Evolutionary conservation across 306 rosid species (phyloP).

Genomic region (Morella rubra): DNA sequence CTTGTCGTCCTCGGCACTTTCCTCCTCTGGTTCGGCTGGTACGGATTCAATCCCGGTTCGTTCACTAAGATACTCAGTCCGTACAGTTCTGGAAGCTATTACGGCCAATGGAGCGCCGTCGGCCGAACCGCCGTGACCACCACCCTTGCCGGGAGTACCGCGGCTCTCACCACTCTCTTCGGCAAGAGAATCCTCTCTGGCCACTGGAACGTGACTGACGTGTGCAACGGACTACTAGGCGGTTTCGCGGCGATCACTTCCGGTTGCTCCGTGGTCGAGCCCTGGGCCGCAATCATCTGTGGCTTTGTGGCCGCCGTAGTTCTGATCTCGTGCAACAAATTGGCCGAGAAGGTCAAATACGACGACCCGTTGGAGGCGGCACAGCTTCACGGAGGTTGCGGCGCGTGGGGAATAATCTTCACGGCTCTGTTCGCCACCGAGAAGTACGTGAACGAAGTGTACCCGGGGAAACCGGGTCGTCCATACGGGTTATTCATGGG

Average conservation of each 20-base stretch:
- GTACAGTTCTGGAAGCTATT: conserved; percentile 43
- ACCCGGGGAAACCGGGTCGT: conserved; percentile 35
- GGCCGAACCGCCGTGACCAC: conserved; percentile 93
- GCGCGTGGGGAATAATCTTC: conserved; percentile 93
- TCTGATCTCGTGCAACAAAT: conserved; percentile 52
- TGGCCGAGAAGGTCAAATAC: conserved; percentile 57
- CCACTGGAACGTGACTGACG: conserved; percentile 92
- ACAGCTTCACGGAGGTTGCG: conserved; percentile 92
- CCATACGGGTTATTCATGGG: conserved; percentile 73
- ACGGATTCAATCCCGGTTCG: conserved; percentile 93
- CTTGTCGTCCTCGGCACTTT: conserved; percentile 76
- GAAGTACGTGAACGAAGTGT: conserved; percentile 67
- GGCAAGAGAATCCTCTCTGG: conserved; percentile 77
- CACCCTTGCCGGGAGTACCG: conserved; percentile 74
- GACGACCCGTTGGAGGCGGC: conserved; percentile 93
- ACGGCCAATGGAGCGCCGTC: conserved; percentile 90
- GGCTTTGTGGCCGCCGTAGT: conserved; percentile 73
- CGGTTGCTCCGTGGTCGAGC: conserved; percentile 91
- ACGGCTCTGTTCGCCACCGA: conserved; percentile 73
- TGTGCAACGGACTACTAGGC: conserved; percentile 81
- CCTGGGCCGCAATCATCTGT: conserved; percentile 87
- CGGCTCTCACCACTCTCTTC: conserved; percentile 81
- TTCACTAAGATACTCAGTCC: conserved; percentile 49
- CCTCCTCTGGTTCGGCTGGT: conserved; percentile 97
- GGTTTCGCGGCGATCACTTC: conserved; percentile 88